These are phyloP conservation scores for Exophiala spinifera DNA, from an alignment of 2,329 filamentous ascomycete species.

Conservation along the genomic window DNA sequence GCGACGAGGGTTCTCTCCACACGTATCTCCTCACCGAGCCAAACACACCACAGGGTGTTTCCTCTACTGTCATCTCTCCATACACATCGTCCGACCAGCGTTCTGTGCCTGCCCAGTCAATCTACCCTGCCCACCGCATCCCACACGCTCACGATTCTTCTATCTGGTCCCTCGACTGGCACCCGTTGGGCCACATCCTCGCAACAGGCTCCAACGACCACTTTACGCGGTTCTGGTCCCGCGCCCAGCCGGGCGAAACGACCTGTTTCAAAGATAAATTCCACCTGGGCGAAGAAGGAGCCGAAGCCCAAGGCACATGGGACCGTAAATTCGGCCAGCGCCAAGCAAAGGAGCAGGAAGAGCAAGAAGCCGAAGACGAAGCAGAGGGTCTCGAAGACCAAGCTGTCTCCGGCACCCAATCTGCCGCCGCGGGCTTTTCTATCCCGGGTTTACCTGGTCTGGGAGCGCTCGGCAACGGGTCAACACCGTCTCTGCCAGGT, in stretches of 20 bases:
- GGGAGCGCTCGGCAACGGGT: slow-evolving; percentile 4
- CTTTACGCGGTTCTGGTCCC: slow-evolving; percentile 94
- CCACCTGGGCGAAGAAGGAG: slow-evolving; percentile 90
- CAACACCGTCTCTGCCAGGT: slow-evolving; percentile 24
- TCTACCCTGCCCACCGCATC: slow-evolving; percentile 84
- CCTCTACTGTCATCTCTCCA: slow-evolving; percentile 63
- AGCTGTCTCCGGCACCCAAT: slow-evolving; percentile 43
- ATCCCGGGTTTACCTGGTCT: slow-evolving; percentile 24
- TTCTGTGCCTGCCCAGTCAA: slow-evolving; percentile 80
- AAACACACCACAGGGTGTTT: slow-evolving; percentile 71
- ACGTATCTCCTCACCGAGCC: slow-evolving; percentile 97
- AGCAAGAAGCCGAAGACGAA: slow-evolving; percentile 90
- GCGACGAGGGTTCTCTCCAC: slow-evolving; percentile 81
- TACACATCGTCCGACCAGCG: slow-evolving; percentile 80
- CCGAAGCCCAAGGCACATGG: slow-evolving; percentile 93
- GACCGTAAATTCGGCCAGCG: slow-evolving; percentile 74
- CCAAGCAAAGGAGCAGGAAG: slow-evolving; percentile 85
- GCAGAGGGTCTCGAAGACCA: slow-evolving; percentile 90
- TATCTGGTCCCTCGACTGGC: slow-evolving; percentile 98
- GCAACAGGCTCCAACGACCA: slow-evolving; percentile 95
- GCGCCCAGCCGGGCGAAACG: slow-evolving; percentile 74
- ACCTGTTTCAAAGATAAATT: slow-evolving; percentile 85
- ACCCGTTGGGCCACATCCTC: slow-evolving; percentile 90
- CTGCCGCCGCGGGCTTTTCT: slow-evolving; percentile 25
- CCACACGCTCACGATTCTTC: slow-evolving; percentile 89